Conservation (phyloP, 768 basidiomycete genomes). For the Saitozyma sp. region DNA sequence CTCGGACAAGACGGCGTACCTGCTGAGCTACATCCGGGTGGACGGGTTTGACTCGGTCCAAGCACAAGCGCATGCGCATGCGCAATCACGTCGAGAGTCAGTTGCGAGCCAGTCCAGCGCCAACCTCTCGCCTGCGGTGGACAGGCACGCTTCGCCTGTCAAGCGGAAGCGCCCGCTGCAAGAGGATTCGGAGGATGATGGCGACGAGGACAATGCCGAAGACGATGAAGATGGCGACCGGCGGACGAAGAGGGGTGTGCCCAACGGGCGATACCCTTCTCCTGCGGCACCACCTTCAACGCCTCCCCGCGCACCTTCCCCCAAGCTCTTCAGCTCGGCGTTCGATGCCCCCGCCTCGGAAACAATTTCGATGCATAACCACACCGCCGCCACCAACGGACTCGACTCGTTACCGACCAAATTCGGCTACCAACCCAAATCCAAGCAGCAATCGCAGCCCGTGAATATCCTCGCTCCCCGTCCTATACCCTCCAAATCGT, state of each 20-base stretch:
- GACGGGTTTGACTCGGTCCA: constrained; percentile 3
- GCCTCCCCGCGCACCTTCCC: background rate
- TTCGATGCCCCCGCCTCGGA: too few species aligned
- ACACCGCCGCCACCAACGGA: constrained; percentile 14
- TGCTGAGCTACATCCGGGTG: constrained; percentile 80
- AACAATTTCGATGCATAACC: too few species aligned
- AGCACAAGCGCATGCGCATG: background rate
- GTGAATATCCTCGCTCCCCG: constrained; percentile 6
- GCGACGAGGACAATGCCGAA: background rate
- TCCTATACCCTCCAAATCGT: constrained; percentile 11
- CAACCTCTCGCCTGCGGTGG: background rate
- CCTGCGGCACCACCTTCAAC: background rate
- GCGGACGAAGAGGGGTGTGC: background rate
- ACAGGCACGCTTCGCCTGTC: background rate
- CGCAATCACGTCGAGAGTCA: background rate
- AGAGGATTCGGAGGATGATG: background rate
- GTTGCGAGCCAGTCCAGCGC: background rate
- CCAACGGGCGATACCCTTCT: background rate
- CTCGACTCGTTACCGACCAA: constrained; percentile 4
- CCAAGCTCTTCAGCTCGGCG: background rate
- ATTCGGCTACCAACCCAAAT: constrained; percentile 11
- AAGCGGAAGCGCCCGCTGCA: background rate
- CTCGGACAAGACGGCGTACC: constrained; percentile 77
- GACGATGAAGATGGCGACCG: background rate
- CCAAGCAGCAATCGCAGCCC: background rate